phyloP scores from a whole-genome alignment of 2,329 filamentous ascomycete species.

The Pestalotiopsis sp. region DNA sequence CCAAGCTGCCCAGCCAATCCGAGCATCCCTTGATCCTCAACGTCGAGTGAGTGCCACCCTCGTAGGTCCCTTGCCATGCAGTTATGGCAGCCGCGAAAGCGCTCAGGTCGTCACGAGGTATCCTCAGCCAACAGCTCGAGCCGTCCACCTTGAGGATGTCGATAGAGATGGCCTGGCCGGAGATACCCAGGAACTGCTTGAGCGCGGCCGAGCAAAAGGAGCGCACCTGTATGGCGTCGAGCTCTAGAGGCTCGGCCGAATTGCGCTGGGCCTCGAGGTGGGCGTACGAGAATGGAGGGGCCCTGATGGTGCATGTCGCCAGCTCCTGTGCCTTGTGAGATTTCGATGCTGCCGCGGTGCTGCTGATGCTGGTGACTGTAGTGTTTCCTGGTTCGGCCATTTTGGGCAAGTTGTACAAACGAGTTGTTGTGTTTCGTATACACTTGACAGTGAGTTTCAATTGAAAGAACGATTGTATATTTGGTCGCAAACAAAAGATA shows the following conservation, averaged over 20 bases:
- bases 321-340: constrained; percentile 46
- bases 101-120: constrained; percentile 61
- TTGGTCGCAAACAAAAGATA: neutral
- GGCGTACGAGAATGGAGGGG: constrained; percentile 56
- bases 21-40: constrained; percentile 59
- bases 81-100: constrained; percentile 65
- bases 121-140: constrained; percentile 61
- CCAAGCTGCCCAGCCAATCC: constrained; percentile 63
- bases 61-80: constrained; percentile 57
- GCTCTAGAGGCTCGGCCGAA: constrained; percentile 18
- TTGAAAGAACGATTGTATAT: neutral
- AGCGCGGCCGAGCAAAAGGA: constrained; percentile 65
- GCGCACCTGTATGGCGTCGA: constrained; percentile 64
- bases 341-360: constrained; percentile 12
- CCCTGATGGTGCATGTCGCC: constrained; percentile 50
- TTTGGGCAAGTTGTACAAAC: neutral
- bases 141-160: constrained; percentile 67
- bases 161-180: constrained; percentile 65
- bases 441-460: neutral
- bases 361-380: constrained; percentile 26
- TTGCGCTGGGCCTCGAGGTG: constrained; percentile 49
- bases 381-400: constrained; percentile 23
- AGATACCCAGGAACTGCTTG: constrained; percentile 67
- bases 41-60: constrained; percentile 44
- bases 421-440: neutral